Evolutionary conservation across 2,329 filamentous ascomycete genomes (phyloP).

Genomic region (Alternaria sp.): DNA sequence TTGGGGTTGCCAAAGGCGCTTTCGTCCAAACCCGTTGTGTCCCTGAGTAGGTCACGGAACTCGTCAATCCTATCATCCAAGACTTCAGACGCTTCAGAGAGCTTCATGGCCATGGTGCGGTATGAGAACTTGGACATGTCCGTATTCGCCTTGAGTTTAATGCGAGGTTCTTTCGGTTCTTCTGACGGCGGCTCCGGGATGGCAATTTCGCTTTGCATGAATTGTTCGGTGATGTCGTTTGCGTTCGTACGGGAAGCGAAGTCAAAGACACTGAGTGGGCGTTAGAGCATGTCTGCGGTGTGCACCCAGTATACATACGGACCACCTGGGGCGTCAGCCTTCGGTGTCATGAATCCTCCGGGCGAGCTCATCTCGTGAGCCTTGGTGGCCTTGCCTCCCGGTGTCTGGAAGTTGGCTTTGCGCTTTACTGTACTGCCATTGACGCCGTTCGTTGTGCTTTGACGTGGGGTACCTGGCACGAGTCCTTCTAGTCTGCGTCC

Average conservation of each 20-base stretch:
- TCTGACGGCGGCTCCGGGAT: conserved; percentile 72
- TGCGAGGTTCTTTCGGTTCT: conserved; percentile 74
- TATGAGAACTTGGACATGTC: conserved; percentile 91
- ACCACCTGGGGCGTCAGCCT: conserved; percentile 44
- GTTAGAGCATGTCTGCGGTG: conserved; percentile 7
- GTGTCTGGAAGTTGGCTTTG: conserved; percentile 60
- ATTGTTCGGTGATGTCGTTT: conserved; percentile 79
- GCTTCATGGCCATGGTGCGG: conserved; percentile 92
- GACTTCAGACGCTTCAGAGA: conserved; percentile 89
- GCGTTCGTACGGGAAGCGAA: conserved; percentile 80
- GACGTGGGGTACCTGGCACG: conserved; percentile 52
- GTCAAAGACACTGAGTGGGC: conserved; percentile 57
- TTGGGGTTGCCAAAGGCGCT: conserved; percentile 86
- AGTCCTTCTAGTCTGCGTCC: conserved; percentile 55
- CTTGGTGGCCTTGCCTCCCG: conserved; percentile 52
- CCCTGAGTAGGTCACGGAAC: conserved; percentile 75
- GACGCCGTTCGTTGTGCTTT: conserved; percentile 47
- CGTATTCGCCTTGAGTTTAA: conserved; percentile 84
- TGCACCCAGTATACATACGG: conserved; percentile 43
- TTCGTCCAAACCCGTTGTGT: conserved; percentile 77
- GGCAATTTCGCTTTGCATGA: conserved; percentile 75
- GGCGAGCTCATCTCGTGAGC: conserved; percentile 58
- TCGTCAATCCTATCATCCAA: conserved; percentile 95
- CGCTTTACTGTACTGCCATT: conserved; percentile 59
- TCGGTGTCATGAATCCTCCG: conserved; percentile 43